Conservation (phyloP, 2,329 filamentous ascomycete genomes). For the Cyphellophora attinorum region DNA sequence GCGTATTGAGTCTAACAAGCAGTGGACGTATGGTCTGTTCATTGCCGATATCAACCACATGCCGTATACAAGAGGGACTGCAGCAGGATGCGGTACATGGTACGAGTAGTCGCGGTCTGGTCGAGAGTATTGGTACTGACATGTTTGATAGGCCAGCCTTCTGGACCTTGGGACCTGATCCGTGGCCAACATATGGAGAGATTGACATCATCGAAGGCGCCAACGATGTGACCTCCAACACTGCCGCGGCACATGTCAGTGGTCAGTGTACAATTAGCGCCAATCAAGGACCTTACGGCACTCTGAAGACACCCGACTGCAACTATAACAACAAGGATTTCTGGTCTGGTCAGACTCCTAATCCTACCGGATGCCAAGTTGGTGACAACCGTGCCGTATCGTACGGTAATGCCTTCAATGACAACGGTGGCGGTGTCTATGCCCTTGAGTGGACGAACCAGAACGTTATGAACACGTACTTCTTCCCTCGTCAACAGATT, state of each 20-base stretch:
- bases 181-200: slow-evolving; percentile 35
- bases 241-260: slow-evolving; percentile 39
- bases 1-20: slow-evolving; percentile 33
- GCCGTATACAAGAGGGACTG: slow-evolving; percentile 28
- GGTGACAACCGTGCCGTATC: slow-evolving; percentile 15
- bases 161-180: slow-evolving; percentile 28
- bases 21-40: slow-evolving; percentile 36
- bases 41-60: slow-evolving; percentile 39
- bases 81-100: slow-evolving; percentile 36
- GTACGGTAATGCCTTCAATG: slow-evolving; percentile 48
- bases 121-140: no score
- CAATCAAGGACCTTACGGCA: slow-evolving; percentile 38
- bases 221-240: slow-evolving; percentile 30
- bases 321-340: slow-evolving; percentile 25
- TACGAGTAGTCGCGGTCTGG: no score
- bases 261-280: slow-evolving; percentile 30
- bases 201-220: slow-evolving; percentile 46
- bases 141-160: no score
- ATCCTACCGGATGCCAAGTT: slow-evolving; percentile 30
- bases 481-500: slow-evolving; percentile 36
- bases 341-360: slow-evolving; percentile 26
- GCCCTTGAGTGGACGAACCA: slow-evolving; percentile 66
- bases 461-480: slow-evolving; percentile 63
- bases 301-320: slow-evolving; percentile 38
- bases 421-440: slow-evolving; percentile 52